These are phyloP conservation scores for Quambalaria eucalypti DNA, from an alignment of 1,284 basidiomycete genomes.

Conservation along the genomic window DNA sequence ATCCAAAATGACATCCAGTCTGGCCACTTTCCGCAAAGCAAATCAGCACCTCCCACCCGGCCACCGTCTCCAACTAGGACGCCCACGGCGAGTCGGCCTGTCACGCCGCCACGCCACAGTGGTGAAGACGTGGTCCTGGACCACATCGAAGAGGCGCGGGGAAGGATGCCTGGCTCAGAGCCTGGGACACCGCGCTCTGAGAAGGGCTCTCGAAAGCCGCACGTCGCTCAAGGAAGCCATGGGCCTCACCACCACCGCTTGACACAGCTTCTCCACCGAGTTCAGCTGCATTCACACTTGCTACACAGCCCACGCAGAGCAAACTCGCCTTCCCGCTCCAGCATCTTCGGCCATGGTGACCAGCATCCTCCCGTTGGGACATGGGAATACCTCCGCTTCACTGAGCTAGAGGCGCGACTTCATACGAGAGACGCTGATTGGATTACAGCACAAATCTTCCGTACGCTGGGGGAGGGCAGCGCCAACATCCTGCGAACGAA, in stretches of 20 bases:
- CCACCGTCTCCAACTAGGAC: not conserved
- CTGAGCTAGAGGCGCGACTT: conserved; percentile 25
- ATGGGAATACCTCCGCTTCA: conserved; percentile 35
- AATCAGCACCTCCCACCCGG: not conserved
- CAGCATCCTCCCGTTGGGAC: conserved; percentile 27
- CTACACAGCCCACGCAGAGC: not conserved
- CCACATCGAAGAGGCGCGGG: not conserved
- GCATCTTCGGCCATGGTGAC: not conserved
- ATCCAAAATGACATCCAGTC: conserved; percentile 24
- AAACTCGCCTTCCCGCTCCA: not conserved
- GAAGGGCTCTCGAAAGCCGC: not conserved
- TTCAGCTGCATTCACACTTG: not conserved
- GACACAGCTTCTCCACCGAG: not conserved
- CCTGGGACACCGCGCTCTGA: not conserved
- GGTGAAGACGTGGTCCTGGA: not conserved
- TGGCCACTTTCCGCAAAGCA: conserved; percentile 12
- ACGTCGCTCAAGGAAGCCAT: no score
- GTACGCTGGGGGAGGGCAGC: conserved; percentile 21
- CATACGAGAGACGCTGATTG: conserved; percentile 20
- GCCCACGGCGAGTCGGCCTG: not conserved
- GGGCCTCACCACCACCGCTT: not conserved
- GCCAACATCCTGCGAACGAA: conserved; percentile 16
- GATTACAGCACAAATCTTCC: conserved; percentile 23
- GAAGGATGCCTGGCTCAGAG: no score
- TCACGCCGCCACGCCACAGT: not conserved